Conservation (phyloP, 768 basidiomycete species). For the Kwoniella sp. region DNA sequence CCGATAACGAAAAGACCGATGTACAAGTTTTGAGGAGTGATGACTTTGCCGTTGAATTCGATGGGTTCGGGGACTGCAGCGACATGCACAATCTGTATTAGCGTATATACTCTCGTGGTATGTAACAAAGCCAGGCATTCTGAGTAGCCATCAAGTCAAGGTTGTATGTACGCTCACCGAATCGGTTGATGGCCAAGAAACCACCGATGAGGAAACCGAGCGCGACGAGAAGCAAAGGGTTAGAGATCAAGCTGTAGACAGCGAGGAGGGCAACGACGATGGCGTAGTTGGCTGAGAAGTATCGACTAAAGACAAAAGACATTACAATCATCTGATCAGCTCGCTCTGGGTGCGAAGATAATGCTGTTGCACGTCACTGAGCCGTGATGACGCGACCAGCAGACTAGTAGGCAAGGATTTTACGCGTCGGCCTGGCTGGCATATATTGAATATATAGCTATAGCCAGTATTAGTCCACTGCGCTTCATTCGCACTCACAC, state of each 20-base stretch:
- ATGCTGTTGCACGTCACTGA: not conserved
- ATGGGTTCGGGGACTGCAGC: slow-evolving; percentile 75
- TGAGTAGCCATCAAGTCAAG: too few relatives aligned
- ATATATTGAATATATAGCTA: too few relatives aligned
- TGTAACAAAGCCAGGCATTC: too few relatives aligned
- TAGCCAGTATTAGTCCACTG: too few relatives aligned
- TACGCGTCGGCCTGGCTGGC: too few relatives aligned
- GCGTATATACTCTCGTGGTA: not conserved
- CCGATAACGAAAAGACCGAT: slow-evolving; percentile 79
- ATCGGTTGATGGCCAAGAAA: slow-evolving; percentile 83
- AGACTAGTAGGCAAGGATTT: too few relatives aligned
- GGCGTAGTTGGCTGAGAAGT: slow-evolving; percentile 77
- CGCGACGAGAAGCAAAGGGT: slow-evolving; percentile 77
- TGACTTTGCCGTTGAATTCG: slow-evolving; percentile 73
- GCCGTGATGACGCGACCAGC: not conserved
- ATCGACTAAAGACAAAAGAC: slow-evolving; percentile 76
- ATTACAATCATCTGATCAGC: not conserved
- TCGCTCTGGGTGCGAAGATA: too few relatives aligned
- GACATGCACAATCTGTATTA: not conserved
- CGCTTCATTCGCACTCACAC: too few relatives aligned
- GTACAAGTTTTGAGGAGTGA: slow-evolving; percentile 90
- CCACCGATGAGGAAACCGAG: slow-evolving; percentile 87
- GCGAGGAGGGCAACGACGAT: slow-evolving; percentile 86
- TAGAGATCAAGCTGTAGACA: slow-evolving; percentile 78
- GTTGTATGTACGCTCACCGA: slow-evolving; percentile 63